Evolutionary conservation across 805 yeast genomes (phyloP).

Genomic region (Lipomyces orientalis): DNA sequence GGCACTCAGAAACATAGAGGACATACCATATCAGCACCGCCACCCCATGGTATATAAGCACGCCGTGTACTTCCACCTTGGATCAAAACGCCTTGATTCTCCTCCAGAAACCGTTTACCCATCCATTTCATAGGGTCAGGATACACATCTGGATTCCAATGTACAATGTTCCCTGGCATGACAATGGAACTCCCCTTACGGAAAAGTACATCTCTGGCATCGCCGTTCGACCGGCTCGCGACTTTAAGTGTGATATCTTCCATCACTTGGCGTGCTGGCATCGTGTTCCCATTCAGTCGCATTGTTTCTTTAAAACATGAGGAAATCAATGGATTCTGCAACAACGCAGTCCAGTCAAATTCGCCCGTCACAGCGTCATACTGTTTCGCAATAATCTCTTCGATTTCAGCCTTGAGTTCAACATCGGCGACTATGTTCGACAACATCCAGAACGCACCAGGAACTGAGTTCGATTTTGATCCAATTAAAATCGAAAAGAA

Average conservation of each 20-base stretch:
- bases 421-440: no score
- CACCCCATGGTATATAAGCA: constrained; percentile 32
- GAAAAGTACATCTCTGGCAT: background rate
- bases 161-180: constrained; percentile 20
- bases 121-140: constrained; percentile 33
- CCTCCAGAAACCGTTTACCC: constrained; percentile 25
- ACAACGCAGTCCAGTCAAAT: no score
- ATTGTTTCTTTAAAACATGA: no score
- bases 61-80: constrained; percentile 18
- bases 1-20: background rate
- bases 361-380: no score
- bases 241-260: constrained; percentile 21
- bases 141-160: constrained; percentile 33
- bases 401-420: no score
- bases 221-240: constrained; percentile 9
- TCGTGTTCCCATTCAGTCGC: no score
- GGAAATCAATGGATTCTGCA: no score
- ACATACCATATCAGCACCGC: constrained; percentile 28
- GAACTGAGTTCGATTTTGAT: no score
- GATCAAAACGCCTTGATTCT: constrained; percentile 15
- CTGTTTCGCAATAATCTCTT: no score
- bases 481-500: no score
- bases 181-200: background rate
- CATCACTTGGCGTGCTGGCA: no score
- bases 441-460: no score